Conservation (phyloP, 805 yeast genomes). For the Teunomyces tritomae region DNA sequence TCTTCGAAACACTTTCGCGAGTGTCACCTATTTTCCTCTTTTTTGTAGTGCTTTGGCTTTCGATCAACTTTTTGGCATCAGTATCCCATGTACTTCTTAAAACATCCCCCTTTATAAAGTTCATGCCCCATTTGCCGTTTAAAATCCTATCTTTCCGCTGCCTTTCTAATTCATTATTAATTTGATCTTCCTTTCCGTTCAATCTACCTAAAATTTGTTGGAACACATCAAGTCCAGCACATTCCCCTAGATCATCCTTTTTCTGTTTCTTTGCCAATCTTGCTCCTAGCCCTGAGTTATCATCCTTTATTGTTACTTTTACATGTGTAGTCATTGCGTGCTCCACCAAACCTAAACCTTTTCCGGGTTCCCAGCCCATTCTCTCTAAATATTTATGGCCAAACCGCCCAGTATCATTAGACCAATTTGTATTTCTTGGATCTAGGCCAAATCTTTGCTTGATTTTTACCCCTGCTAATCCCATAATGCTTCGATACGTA, state of each 20-base stretch:
- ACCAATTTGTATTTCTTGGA: constrained; percentile 94
- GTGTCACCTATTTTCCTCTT: constrained; percentile 17
- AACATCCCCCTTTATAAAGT: constrained; percentile 82
- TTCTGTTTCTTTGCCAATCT: constrained; percentile 55
- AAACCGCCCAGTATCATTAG: constrained; percentile 76
- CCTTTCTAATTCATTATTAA: constrained; percentile 62
- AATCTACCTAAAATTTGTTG: constrained; percentile 86
- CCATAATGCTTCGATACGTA: constrained; percentile 44
- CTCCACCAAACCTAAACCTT: constrained; percentile 71
- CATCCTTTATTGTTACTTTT: constrained; percentile 78
- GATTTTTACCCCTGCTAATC: constrained; percentile 74
- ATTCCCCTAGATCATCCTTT: constrained; percentile 74
- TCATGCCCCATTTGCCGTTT: constrained; percentile 87
- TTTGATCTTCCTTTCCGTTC: constrained; percentile 77
- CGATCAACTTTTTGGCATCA: constrained; percentile 32
- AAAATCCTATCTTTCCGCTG: constrained; percentile 67
- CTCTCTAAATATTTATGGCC: constrained; percentile 83
- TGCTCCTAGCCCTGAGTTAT: constrained; percentile 89
- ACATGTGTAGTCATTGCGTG: constrained; percentile 78
- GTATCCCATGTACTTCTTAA: constrained; percentile 81
- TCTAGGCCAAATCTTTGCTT: constrained; percentile 87
- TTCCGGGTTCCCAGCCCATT: constrained; percentile 91
- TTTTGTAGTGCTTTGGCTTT: constrained; percentile 1
- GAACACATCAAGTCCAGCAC: constrained; percentile 89
- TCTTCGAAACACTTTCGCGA: constrained; percentile 21